A percentile compares a stretch with the other conserved stretches of the same genome.
These are phyloP conservation scores for Capsicum rhomboideum DNA, from an alignment of 257 asterid genomes.

Conservation along the genomic window DNA sequence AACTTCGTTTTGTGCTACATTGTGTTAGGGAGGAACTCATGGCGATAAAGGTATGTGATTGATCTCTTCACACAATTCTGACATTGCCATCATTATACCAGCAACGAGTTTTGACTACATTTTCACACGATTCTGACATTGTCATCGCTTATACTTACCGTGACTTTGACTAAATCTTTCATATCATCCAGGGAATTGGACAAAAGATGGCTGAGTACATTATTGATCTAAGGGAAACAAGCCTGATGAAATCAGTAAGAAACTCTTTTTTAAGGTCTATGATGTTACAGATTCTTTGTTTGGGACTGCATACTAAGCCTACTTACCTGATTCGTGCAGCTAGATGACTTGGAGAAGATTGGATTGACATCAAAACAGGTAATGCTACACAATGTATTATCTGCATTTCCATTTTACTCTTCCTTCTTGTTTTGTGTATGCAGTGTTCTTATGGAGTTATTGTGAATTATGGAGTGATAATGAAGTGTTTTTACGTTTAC, in stretches of 20 bases:
- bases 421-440: not conserved
- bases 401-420: not conserved
- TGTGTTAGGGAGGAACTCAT: slow-evolving; percentile 59
- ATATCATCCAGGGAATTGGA: slow-evolving; percentile 65
- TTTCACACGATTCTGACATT: not conserved
- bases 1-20: not conserved
- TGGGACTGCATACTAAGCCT: not conserved
- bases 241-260: slow-evolving; percentile 74
- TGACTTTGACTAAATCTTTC: not conserved
- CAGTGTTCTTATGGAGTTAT: not conserved
- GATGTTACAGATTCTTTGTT: not conserved
- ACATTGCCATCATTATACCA: not conserved
- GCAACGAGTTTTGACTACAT: not conserved
- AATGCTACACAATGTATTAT: not conserved
- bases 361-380: slow-evolving; percentile 91
- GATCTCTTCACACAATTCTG: not conserved
- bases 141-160: not conserved
- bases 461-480: too few relatives aligned
- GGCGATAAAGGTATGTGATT: slow-evolving; percentile 50
- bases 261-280: not conserved
- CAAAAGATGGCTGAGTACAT: slow-evolving; percentile 72
- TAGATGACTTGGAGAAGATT: slow-evolving; percentile 61
- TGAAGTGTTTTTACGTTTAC: not conserved
- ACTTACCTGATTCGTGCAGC: slow-evolving; percentile 30
- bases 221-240: slow-evolving; percentile 58